Percentiles rank a stretch among this genome's conserved stretches.
Evolutionary conservation across 768 basidiomycete genomes (phyloP).

Genomic region (Phaeolepiota aurea): DNA sequence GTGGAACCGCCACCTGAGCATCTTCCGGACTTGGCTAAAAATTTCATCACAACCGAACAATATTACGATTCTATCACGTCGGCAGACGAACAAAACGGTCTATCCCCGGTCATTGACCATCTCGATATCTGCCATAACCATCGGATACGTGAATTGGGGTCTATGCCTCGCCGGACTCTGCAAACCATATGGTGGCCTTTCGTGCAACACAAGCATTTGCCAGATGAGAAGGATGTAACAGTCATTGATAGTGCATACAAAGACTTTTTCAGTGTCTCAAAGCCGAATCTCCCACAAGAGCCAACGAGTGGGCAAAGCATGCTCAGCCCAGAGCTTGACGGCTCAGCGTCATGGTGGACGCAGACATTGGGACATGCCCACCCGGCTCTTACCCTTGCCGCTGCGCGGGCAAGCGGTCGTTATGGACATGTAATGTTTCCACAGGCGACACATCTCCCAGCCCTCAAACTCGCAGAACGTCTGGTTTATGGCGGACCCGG

Average conservation of each 20-base stretch:
- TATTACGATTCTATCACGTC: conserved; percentile 60
- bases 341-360: conserved; percentile 98
- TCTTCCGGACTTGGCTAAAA: conserved; percentile 30
- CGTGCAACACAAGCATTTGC: conserved; percentile 77
- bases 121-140: conserved; percentile 54
- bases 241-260: conserved; percentile 87
- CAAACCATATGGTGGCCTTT: conserved; percentile 96
- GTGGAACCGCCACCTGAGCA: conserved; percentile 53
- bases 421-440: conserved; percentile 99
- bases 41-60: conserved; percentile 46
- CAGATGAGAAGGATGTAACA: conserved; percentile 64
- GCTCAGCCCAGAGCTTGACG: conserved; percentile 63
- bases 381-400: conserved; percentile 72
- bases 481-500: conserved; percentile 74
- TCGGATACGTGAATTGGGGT: conserved; percentile 67
- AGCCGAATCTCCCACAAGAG: conserved; percentile 16
- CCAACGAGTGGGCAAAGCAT: conserved; percentile 14
- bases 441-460: conserved; percentile 78
- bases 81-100: conserved; percentile 20
- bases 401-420: conserved; percentile 82
- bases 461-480: conserved; percentile 74
- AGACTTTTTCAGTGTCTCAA: conserved; percentile 79
- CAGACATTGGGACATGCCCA: conserved; percentile 84
- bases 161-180: conserved; percentile 72
- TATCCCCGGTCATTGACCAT: conserved; percentile 42